phyloP scores from a whole-genome alignment of 164 flowering plant genomes.

The Vitis riparia region DNA sequence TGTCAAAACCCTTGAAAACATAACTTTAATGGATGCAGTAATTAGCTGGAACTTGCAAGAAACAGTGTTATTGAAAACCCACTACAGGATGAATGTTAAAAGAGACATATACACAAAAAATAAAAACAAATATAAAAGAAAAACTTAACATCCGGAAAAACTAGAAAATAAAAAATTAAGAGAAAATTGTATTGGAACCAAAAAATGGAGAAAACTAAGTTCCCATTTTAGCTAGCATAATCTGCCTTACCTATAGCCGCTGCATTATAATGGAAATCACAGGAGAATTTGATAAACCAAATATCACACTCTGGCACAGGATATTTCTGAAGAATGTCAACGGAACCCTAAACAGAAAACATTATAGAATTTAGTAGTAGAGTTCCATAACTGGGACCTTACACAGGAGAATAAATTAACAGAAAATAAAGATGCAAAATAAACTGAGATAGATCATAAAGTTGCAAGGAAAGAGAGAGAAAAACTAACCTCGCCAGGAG shows the following conservation, averaged over 20 bases:
- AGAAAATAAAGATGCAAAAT: background rate
- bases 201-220: background rate
- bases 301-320: constrained; percentile 98
- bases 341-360: constrained; percentile 55
- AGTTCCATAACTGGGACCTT: background rate
- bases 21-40: background rate
- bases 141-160: no score
- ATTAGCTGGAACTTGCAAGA: background rate
- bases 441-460: background rate
- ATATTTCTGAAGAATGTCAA: constrained; percentile 91
- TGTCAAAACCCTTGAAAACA: background rate
- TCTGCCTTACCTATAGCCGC: constrained; percentile 71
- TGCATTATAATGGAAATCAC: constrained; percentile 83
- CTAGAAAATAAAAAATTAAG: background rate
- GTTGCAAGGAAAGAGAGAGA: background rate
- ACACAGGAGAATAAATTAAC: background rate
- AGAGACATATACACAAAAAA: no score
- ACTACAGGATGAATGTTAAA: no score
- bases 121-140: no score
- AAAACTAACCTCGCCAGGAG: constrained; percentile 80
- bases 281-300: constrained; percentile 98
- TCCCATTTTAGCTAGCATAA: background rate
- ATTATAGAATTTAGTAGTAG: background rate
- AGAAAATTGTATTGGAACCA: background rate
- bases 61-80: background rate